Base-by-base conservation (phyloP, 1,139 yeast genomes). In the Debaryomyces fabryi region DNA sequence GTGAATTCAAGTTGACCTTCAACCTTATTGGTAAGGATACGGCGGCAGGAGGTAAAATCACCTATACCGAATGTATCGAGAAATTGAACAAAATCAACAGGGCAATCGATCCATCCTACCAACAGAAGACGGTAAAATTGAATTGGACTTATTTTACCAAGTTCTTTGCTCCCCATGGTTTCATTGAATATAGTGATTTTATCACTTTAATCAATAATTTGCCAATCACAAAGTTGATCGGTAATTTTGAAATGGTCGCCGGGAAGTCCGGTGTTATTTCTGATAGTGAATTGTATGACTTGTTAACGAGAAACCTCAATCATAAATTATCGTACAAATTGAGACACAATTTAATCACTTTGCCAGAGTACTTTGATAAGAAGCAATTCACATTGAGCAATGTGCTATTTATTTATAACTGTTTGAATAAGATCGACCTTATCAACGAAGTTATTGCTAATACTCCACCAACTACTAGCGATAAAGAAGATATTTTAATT, bases 371-470 rank as follows among this genome's bases (percentile, higher is more conserved):
- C 55, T 76, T 71, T 58, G 61, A 67, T 32, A 61, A 67, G 51
- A 60, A 64, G 38, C 55, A 64, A 36, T 76, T 70, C 57, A 67
- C 73, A n/a, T 68, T 76, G 49, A 64, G 78, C 42, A 75, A 74
- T 58, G 68, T 76, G 15, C 66, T 76, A 51, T 75, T 74, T 52
- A 61, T 76, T 38, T 75, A 74, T 61, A 74, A 74, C 53, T 63
- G 77, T 45, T 69, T 76, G 56, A 69, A 69, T 55, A 76, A 75
- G 55, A 65, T 76, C 45, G 81, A 76, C 58, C 64, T 76, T 55
- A 71, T 85, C 52, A 85, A 85, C 59, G 87, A 82, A 64, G 74
- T 82, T 32, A 79, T 84, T 47, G 86, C 85, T 50, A 78, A 79
- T 59, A 72, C 78, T 34, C 79, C 79, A n/a, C 79, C 80, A 12